phyloP scores from a whole-genome alignment of 2,329 filamentous ascomycete genomes.

The Pseudodiploospora longispora region DNA sequence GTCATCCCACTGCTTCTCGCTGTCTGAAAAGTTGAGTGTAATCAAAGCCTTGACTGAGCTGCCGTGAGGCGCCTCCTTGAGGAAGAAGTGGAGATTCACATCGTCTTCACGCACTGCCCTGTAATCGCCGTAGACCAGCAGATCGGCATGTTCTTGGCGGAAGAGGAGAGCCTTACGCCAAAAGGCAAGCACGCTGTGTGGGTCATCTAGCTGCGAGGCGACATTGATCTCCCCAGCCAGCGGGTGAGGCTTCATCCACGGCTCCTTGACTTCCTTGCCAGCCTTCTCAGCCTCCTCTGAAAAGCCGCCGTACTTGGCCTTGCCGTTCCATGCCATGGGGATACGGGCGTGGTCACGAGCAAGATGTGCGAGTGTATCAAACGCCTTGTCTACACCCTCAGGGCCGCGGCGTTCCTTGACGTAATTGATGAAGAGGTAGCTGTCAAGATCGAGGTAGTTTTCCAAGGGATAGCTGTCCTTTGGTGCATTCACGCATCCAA shows the following conservation, averaged over 20 bases:
- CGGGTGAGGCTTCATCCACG: slow-evolving; percentile 27
- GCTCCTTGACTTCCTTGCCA: slow-evolving; percentile 18
- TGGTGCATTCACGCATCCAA: slow-evolving; percentile 56
- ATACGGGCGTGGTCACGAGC: slow-evolving; percentile 56
- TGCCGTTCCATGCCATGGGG: slow-evolving; percentile 55
- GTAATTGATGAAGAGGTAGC: slow-evolving; percentile 32
- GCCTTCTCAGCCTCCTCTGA: slow-evolving; percentile 26
- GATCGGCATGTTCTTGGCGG: slow-evolving; percentile 22
- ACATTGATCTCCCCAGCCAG: slow-evolving; percentile 42
- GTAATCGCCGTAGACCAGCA: slow-evolving; percentile 28
- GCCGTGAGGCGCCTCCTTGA: slow-evolving; percentile 20
- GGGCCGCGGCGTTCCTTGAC: slow-evolving; percentile 19
- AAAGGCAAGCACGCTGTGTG: slow-evolving; percentile 25
- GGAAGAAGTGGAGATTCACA: slow-evolving; percentile 18
- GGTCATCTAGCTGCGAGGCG: slow-evolving; percentile 38
- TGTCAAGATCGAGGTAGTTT: slow-evolving; percentile 41
- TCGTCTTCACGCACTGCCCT: slow-evolving; percentile 16
- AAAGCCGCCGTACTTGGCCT: slow-evolving; percentile 23
- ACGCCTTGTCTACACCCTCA: slow-evolving; percentile 27
- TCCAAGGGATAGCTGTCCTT: slow-evolving; percentile 50
- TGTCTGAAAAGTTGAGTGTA: slow-evolving; percentile 24
- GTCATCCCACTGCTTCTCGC: slow-evolving; percentile 18
- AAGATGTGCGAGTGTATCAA: slow-evolving; percentile 24
- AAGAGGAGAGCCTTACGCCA: slow-evolving; percentile 25
- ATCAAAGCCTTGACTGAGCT: slow-evolving; percentile 17